Base-by-base conservation (phyloP, 495 filamentous ascomycete genomes). In the Cercophora newfieldiana region DNA sequence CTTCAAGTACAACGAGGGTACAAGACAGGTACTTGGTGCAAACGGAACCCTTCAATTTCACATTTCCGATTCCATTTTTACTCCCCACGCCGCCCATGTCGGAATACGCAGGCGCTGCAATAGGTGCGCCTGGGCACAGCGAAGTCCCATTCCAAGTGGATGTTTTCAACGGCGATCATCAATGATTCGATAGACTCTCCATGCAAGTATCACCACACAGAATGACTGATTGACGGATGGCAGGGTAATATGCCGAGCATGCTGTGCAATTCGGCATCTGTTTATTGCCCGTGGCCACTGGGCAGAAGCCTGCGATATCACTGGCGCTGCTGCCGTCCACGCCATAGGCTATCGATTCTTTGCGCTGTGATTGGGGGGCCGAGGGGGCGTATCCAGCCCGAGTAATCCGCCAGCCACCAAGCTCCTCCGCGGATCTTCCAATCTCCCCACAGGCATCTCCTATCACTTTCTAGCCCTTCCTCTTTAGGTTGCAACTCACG, bases 401-500 rank as follows among this genome's bases (percentile, higher is more conserved):
- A 6, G 6, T 28, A 29, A 26, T 1, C 22, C 37, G 59, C 59
- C 59, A 61, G 59, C 47, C 59, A 61, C 29, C 57, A 22, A 21
- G 7, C 8, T n/a, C 19, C 37, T 44, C 29, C n/a, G 12, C 55
- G 19, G 28, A 21, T 12, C 56, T 37, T 12, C 37, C 29, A 28
- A 61, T 48, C 24, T 33, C 59, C 19, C 47, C 44, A 7, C 7
- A 22, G 26, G n/a, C 25, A n/a, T 53, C n/a, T 53, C n/a, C 50
- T 7, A 19, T 26, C 21, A 14, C 50, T 22, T 3, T 19, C 50
- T 51, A 53, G 24, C 50, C 19, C 54, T 61, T 51, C 59, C 59
- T 24, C 37, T 50, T 61, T 51, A 18, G 59, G 59, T 30, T 19
- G n/a, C 59, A 63, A 55, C 21, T 30, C 61, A 56, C 49, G 61